These are phyloP conservation scores for Phanerodontia chrysosporium DNA, from an alignment of 768 basidiomycete genomes.

Conservation along the genomic window DNA sequence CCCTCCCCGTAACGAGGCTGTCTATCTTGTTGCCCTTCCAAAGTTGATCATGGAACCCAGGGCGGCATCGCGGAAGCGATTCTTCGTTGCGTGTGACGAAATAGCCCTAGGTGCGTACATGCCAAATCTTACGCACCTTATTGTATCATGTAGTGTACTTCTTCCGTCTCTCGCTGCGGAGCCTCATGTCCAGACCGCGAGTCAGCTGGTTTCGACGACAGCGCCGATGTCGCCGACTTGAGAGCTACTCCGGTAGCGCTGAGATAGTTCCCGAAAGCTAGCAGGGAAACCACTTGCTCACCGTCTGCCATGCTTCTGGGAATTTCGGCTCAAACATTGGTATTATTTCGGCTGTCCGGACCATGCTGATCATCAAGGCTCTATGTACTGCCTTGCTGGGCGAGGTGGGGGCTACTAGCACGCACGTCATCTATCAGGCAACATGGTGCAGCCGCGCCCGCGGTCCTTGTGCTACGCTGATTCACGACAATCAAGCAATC, in stretches of 20 bases:
- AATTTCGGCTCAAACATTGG: background rate
- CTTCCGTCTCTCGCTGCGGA: background rate
- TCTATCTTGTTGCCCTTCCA: background rate
- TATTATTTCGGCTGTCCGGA: background rate
- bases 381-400: background rate
- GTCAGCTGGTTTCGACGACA: background rate
- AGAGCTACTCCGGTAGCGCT: background rate
- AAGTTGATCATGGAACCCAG: background rate
- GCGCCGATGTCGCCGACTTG: background rate
- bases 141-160: background rate
- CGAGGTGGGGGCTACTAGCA: background rate
- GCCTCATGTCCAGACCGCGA: background rate
- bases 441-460: background rate
- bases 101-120: background rate
- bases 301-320: background rate
- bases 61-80: background rate
- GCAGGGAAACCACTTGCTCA: background rate
- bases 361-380: background rate
- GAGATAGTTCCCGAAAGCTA: background rate
- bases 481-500: background rate
- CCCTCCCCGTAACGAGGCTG: background rate
- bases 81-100: background rate
- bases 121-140: background rate
- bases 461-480: background rate
- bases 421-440: background rate